Percentiles rank a stretch among this genome's conserved stretches.
These are phyloP conservation scores for Clonostachys chloroleuca DNA, from an alignment of 2,329 filamentous ascomycete genomes.

Conservation along the genomic window DNA sequence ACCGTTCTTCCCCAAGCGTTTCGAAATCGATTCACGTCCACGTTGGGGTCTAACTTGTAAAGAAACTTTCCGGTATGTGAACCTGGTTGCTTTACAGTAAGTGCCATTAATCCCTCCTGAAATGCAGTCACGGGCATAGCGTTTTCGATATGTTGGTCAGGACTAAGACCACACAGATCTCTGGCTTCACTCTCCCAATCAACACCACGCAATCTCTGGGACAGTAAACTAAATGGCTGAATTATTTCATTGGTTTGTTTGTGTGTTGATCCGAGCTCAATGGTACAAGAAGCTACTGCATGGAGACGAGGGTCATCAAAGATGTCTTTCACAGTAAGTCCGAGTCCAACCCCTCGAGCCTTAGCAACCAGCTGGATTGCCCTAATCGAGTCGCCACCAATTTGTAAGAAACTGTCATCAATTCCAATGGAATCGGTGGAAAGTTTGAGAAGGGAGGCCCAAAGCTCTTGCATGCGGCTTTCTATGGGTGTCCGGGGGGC, in stretches of 20 bases:
- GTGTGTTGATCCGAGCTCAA: background rate
- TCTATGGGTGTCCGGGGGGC: constrained; percentile 2
- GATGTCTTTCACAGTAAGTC: constrained; percentile 3
- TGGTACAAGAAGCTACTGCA: background rate
- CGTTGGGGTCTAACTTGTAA: constrained; percentile 3
- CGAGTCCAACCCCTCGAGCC: constrained; percentile 1
- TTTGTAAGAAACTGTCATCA: constrained; percentile 8
- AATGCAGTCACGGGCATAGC: constrained; percentile 28
- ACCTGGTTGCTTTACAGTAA: constrained; percentile 14
- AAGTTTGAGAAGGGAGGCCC: constrained; percentile 7
- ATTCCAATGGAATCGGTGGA: constrained; percentile 4
- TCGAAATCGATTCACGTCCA: constrained; percentile 7
- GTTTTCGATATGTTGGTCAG: constrained; percentile 14
- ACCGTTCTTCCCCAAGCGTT: constrained; percentile 9
- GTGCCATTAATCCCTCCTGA: constrained; percentile 27
- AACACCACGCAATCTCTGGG: too few species aligned
- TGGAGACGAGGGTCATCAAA: constrained; percentile 4
- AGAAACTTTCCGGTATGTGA: constrained; percentile 10
- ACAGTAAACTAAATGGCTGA: too few species aligned
- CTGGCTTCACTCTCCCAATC: background rate
- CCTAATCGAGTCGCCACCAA: constrained; percentile 14
- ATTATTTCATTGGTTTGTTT: too few species aligned
- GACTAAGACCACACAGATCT: background rate
- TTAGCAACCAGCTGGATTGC: constrained; percentile 9
- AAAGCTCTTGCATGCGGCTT: constrained; percentile 6